Conservation (phyloP, 2,329 filamentous ascomycete species). For the Diaporthe sp. region DNA sequence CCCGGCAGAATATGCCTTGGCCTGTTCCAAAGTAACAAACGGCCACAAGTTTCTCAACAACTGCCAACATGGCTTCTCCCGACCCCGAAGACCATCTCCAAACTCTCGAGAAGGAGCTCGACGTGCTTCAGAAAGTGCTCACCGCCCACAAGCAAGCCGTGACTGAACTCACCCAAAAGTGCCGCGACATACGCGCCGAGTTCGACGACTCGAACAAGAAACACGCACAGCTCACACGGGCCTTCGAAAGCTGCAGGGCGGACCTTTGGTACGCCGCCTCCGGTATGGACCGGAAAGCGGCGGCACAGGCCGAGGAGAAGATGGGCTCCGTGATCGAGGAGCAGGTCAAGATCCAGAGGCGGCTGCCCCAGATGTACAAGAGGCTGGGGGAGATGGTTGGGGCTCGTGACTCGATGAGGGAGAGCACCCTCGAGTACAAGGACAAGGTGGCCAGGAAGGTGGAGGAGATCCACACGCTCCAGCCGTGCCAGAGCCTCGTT, state of each 20-base stretch:
- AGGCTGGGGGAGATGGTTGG: not conserved
- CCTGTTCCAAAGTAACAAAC: not conserved
- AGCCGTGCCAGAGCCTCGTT: constrained; percentile 31
- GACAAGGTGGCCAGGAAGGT: constrained; percentile 26
- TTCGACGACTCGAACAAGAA: not conserved
- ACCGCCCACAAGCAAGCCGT: not conserved
- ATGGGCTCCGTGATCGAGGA: constrained; percentile 24
- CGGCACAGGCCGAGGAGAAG: not conserved
- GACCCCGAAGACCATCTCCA: not conserved
- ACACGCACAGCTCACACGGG: not conserved
- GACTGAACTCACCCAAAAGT: not conserved
- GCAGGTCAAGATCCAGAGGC: constrained; percentile 20
- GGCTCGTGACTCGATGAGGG: not conserved
- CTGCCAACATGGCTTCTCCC: not conserved
- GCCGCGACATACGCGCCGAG: not conserved
- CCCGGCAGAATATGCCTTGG: not conserved
- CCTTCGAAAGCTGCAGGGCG: not conserved
- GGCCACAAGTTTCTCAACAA: not conserved
- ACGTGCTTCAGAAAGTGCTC: not conserved
- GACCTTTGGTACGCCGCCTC: constrained; percentile 17
- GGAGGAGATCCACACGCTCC: constrained; percentile 35
- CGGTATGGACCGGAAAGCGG: not conserved
- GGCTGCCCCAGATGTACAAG: constrained; percentile 22
- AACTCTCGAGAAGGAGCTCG: not conserved
- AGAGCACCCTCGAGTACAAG: not conserved